Conservation (phyloP, 2,329 filamentous ascomycete species). For the Fusarium solani-melongenae region DNA sequence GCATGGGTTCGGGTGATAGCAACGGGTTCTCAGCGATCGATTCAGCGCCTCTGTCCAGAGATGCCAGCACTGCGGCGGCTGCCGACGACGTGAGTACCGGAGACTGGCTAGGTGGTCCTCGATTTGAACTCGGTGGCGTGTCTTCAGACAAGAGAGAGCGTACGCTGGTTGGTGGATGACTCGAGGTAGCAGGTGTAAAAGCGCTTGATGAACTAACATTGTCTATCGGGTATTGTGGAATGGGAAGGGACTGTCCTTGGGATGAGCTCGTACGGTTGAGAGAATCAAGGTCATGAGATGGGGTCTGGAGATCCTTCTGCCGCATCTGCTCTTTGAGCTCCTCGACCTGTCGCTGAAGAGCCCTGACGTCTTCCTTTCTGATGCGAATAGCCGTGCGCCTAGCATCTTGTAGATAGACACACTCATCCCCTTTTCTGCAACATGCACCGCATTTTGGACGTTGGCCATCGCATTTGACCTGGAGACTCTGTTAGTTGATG, state of each 20-base stretch:
- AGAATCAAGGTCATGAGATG: neutral
- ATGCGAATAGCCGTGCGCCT: neutral
- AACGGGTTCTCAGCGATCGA: neutral
- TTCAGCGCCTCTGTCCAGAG: neutral
- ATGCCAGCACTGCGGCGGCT: neutral
- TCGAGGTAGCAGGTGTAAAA: neutral
- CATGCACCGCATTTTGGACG: neutral
- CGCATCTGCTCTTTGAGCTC: constrained; percentile 1
- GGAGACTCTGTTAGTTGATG: neutral
- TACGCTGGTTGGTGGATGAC: neutral
- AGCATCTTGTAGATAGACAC: neutral
- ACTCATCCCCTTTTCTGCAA: neutral
- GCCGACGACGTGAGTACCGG: neutral
- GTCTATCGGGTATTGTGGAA: neutral
- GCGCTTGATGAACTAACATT: neutral
- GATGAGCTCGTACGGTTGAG: neutral
- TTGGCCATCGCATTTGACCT: neutral
- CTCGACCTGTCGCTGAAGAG: neutral
- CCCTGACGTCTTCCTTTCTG: constrained; percentile 2
- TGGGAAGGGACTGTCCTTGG: neutral
- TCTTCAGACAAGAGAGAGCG: neutral
- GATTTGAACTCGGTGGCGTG: neutral
- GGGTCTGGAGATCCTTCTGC: neutral
- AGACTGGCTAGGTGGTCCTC: neutral
- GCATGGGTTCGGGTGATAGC: neutral